Base-by-base conservation (phyloP, 2,329 filamentous ascomycete species). In the Fusarium acutatum region DNA sequence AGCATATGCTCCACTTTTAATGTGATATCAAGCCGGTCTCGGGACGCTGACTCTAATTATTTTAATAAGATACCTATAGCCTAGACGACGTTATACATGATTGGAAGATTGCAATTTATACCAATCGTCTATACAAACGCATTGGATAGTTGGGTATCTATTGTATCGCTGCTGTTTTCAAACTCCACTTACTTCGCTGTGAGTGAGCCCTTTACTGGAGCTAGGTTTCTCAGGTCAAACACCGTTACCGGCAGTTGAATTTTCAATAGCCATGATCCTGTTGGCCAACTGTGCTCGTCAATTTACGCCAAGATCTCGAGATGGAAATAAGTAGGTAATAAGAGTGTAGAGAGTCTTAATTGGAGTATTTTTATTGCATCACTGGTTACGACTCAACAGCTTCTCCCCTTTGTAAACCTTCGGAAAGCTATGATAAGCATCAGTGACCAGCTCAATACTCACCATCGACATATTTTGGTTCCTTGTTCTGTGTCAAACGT, bases 211-310 rank as follows among this genome's bases (percentile, higher is more conserved):
- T 17, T 8, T 32, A 20, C 35, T 38, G 10, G 10, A 14, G 43
- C 24, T 40, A 44, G n/a, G 30, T 24, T 34, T 50, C 47, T 50
- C 30, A 34, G 30, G 34, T 34, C 14, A 18, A 40, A 34, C 35
- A 12, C 64, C 70, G 61, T 65, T 49, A 66, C 65, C 41, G 47
- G 67, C 43, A 53, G 40, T 49, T 64, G 73, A 66, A 74, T 76
- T 76, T 77, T 65, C 67, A 77, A 76, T 72, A 49, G 50, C 34
- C 46, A 56, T 57, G 44, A 54, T 50, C 49, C 56, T 62, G 74
- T 75, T 77, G 71, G 67, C 63, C 32, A 34, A 67, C 56, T 67
- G 49, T 61, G 41, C 56, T 57, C 20, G 34, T 22, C 30, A 30
- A 61, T 28, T 43, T 10, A 56, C 26, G 32, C 47, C 43, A 67